A percentile compares a stretch with the other conserved stretches of the same genome.
phyloP scores from a whole-genome alignment of 495 filamentous ascomycete genomes.

The Aspergillus taichungensis region DNA sequence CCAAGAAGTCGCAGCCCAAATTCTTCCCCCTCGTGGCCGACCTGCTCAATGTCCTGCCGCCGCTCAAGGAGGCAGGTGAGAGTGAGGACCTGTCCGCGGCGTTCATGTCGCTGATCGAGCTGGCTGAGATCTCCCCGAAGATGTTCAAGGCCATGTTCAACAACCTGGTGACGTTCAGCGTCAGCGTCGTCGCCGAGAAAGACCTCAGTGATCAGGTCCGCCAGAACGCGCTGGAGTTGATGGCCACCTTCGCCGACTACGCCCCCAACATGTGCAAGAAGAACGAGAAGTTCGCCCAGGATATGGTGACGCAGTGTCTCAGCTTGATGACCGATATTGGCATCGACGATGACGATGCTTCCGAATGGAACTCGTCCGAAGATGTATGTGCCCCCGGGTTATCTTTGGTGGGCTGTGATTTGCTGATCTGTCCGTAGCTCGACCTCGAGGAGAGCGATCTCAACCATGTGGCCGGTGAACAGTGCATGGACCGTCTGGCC shows the following conservation, averaged over 20 bases:
- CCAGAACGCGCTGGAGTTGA: constrained; percentile 91
- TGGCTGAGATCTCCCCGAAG: constrained; percentile 81
- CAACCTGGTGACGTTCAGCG: constrained; percentile 82
- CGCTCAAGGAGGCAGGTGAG: constrained; percentile 81
- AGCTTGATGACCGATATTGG: constrained; percentile 99
- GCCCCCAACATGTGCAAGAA: constrained; percentile 90
- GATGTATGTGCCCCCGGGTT: constrained; percentile 55
- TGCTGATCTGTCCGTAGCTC: constrained; percentile 42
- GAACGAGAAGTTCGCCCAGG: constrained; percentile 75
- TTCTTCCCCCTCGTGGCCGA: constrained; percentile 81
- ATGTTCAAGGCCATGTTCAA: constrained; percentile 95
- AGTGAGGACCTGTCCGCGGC: constrained; percentile 84
- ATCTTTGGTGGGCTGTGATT: neutral
- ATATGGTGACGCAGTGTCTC: constrained; percentile 98
- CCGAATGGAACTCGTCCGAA: constrained; percentile 87
- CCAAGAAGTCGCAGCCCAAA: constrained; percentile 76
- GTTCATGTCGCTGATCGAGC: constrained; percentile 81
- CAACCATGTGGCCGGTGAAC: constrained; percentile 97
- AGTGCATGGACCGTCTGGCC: constrained; percentile 95
- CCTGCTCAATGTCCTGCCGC: constrained; percentile 84
- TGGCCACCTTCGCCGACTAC: constrained; percentile 97
- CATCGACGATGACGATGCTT: constrained; percentile 86
- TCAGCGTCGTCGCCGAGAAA: constrained; percentile 91
- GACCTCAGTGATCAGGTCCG: constrained; percentile 81
- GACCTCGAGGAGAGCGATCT: constrained; percentile 93